Percentiles rank a stretch among this genome's conserved stretches.
Evolutionary conservation across 2,329 filamentous ascomycete genomes (phyloP).

Genomic region (Trichoderma endophyticum): DNA sequence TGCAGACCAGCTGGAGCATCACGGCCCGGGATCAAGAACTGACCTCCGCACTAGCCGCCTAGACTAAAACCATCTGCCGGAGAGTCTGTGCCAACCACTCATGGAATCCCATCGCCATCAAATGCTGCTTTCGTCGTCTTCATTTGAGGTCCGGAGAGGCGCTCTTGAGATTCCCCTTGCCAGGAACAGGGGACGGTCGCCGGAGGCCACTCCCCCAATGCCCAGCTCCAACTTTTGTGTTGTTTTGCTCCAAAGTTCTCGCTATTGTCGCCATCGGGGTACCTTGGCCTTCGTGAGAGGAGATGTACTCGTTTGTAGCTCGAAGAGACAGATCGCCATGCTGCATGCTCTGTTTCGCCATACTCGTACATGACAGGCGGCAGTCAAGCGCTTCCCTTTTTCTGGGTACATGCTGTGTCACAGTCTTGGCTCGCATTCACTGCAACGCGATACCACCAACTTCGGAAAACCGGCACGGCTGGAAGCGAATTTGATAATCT

Average conservation of each 20-base stretch:
- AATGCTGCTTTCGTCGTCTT: constrained; percentile 7
- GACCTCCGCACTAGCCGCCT: constrained; percentile 5
- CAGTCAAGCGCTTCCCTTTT: neutral
- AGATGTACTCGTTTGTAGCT: neutral
- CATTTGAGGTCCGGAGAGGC: constrained; percentile 12
- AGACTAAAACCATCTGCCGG: constrained; percentile 2
- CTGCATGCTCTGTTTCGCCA: neutral
- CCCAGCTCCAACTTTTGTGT: neutral
- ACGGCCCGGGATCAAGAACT: constrained; percentile 12
- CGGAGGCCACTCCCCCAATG: neutral
- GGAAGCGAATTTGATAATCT: neutral
- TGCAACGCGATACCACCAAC: constrained; percentile 1
- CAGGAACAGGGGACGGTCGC: neutral
- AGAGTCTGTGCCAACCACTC: constrained; percentile 4
- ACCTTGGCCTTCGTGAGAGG: neutral
- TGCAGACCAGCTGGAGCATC: neutral
- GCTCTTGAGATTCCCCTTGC: neutral
- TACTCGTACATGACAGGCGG: neutral
- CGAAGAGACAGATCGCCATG: neutral
- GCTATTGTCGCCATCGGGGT: neutral
- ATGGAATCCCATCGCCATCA: neutral
- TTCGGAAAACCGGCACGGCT: constrained; percentile 15
- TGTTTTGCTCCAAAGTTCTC: neutral
- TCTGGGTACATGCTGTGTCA: neutral
- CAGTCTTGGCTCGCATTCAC: constrained; percentile 8